phyloP scores from a whole-genome alignment of 164 flowering plant genomes.

The Liquidambar formosana region DNA sequence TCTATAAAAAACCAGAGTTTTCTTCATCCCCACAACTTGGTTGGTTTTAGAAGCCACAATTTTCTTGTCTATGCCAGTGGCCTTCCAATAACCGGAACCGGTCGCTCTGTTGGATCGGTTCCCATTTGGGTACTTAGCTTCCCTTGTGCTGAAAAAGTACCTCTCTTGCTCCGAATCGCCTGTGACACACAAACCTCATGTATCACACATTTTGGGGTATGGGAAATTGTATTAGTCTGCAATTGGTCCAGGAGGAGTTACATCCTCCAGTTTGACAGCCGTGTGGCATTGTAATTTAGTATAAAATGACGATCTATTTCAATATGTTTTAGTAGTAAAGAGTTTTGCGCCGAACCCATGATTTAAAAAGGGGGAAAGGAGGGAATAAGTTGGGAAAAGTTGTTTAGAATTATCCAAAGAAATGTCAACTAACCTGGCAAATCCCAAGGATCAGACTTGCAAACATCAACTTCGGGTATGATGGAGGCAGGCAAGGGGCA shows the following conservation, averaged over 20 bases:
- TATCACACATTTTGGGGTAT: no score
- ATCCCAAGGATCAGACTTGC: constrained; percentile 80
- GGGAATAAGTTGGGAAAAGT: neutral
- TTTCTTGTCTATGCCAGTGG: constrained; percentile 65
- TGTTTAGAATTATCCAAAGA: neutral
- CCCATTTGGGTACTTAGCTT: constrained; percentile 71
- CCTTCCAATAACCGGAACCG: constrained; percentile 72
- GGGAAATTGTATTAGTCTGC: no score
- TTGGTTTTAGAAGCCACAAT: constrained; percentile 32
- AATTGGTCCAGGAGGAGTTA: no score
- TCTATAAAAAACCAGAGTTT: constrained; percentile 70
- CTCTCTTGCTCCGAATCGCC: constrained; percentile 62
- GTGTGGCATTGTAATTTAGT: no score
- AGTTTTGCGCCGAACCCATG: no score
- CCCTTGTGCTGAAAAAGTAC: constrained; percentile 74
- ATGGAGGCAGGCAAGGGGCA: constrained; percentile 75
- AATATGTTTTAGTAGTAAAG: no score
- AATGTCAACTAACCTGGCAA: constrained; percentile 53
- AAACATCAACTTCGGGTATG: constrained; percentile 69
- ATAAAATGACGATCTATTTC: no score
- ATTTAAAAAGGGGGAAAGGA: constrained; percentile 1
- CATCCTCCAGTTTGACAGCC: no score
- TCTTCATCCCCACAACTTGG: constrained; percentile 65
- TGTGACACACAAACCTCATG: constrained; percentile 16
- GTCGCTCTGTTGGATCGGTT: constrained; percentile 73